Base-by-base conservation (phyloP, 768 basidiomycete species). In the Dictyophora rubrovolvata region DNA sequence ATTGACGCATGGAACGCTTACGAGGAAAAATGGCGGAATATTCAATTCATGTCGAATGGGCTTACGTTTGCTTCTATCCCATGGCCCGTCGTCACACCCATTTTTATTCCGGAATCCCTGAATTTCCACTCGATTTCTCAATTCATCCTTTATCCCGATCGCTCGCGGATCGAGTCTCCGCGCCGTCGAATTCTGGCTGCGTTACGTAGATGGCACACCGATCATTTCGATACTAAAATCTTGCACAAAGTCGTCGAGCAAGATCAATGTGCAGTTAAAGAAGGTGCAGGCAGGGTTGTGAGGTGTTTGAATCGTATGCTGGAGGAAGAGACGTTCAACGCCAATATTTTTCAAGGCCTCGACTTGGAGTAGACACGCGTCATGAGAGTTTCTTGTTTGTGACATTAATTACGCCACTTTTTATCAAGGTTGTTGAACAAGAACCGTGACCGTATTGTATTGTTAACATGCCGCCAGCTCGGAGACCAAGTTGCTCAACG, bases 31-130 rank as follows among this genome's bases (percentile, higher is more conserved):
- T 91, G 88, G 89, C 65, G 70, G 21, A 70, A 69, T 60, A 67
- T 88, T 60, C 64, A 69, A 28, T 66, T 70, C 8, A 42, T 48
- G 14, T 49, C 55, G 4, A 47, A 36, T 34, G 55, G 55, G 21
- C 72, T 89, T 50, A 70, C 72, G 0, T 89, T 91, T 73, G 69
- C 72, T 48, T 75, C 74, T 52, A 80, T 88, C 53, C 89, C 89
- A 12, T 91, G 89, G 89, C 88, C 88, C 37, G 63, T 80, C 60
- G 69, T 75, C 54, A 63, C 65, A 9, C 64, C 69, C 14, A 80
- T 83, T n/a, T 64, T 63, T 21, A 67, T 64, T 47, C 70, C 72
- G 2, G 77, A 74, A 28, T 82, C 82, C 55, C 74, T 91, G 59
- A 77, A 75, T 8, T 70, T 78, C 6, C 72, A 75, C 17, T 74